phyloP scores from a whole-genome alignment of 371 early-diverging fungal genomes.

The Dichotomocladium elegans region DNA sequence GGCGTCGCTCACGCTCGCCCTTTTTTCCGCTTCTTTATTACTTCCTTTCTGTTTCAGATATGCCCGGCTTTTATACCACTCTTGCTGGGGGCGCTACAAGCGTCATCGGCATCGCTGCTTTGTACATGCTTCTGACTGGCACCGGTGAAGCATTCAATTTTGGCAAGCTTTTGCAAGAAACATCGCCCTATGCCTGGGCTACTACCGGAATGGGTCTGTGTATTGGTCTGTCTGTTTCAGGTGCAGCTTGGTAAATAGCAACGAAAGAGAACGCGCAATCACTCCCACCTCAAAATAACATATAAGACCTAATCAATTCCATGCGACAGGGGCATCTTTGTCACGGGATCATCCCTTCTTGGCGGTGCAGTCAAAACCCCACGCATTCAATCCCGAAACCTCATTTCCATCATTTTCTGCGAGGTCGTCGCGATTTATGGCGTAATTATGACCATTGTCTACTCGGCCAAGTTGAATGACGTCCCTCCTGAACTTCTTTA shows the following conservation, averaged over 20 bases:
- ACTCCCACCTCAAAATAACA: background rate
- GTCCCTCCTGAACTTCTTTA: constrained; percentile 43
- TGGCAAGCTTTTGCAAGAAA: constrained; percentile 72
- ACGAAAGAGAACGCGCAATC: background rate
- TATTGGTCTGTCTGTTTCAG: constrained; percentile 89
- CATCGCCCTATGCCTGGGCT: constrained; percentile 91
- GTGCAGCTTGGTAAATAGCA: constrained; percentile 87
- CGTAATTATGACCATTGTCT: constrained; percentile 96
- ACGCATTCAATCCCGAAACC: constrained; percentile 93
- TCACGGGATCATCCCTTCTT: constrained; percentile 85
- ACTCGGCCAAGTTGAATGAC: constrained; percentile 75
- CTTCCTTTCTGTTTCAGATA: background rate
- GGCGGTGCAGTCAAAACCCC: constrained; percentile 94
- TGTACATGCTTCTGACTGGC: constrained; percentile 85
- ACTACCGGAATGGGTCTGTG: constrained; percentile 82
- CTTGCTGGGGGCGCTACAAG: constrained; percentile 25
- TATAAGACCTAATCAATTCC: background rate
- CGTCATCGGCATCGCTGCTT: constrained; percentile 43
- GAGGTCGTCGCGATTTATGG: constrained; percentile 99
- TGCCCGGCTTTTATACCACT: constrained; percentile 27
- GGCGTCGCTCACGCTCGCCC: too few species aligned
- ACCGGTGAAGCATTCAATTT: constrained; percentile 84
- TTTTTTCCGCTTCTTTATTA: background rate
- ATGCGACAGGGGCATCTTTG: constrained; percentile 94
- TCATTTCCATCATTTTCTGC: constrained; percentile 97